Evolutionary conservation across 495 filamentous ascomycete genomes (phyloP).

Genomic region (Lichenothelia convexa): DNA sequence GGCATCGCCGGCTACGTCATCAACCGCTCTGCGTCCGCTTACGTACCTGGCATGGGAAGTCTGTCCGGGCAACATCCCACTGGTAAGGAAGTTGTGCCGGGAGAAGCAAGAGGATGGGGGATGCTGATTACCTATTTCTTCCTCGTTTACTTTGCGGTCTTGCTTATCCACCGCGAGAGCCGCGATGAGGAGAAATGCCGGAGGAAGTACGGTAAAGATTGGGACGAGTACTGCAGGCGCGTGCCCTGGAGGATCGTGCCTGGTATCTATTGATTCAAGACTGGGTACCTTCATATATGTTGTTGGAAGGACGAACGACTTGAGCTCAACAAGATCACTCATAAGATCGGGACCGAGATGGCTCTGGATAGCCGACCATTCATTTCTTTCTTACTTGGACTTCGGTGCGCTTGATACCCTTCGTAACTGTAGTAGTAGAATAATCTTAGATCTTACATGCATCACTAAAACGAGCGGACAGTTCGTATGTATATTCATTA

Average conservation of each 20-base stretch:
- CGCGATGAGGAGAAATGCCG: constrained; percentile 87
- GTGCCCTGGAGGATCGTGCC: constrained; percentile 79
- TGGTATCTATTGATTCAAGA: constrained; percentile 71
- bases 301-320: not conserved
- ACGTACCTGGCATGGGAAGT: constrained; percentile 23
- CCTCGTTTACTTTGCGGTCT: constrained; percentile 74
- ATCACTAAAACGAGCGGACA: no score
- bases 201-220: constrained; percentile 84
- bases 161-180: constrained; percentile 78
- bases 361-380: no score
- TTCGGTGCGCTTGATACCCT: no score
- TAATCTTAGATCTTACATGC: no score
- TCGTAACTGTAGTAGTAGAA: no score
- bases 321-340: not conserved
- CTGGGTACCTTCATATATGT: not conserved
- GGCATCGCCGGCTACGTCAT: constrained; percentile 65
- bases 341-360: no score
- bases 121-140: constrained; percentile 92
- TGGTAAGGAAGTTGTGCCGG: constrained; percentile 40
- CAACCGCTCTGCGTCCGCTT: constrained; percentile 22
- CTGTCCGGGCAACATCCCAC: constrained; percentile 13
- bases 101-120: constrained; percentile 58
- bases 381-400: no score
- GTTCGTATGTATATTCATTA: no score
- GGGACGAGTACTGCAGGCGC: constrained; percentile 71